Evolutionary conservation across 148 eudicot genomes (phyloP).

Genomic region (Gaultheria prostrata): DNA sequence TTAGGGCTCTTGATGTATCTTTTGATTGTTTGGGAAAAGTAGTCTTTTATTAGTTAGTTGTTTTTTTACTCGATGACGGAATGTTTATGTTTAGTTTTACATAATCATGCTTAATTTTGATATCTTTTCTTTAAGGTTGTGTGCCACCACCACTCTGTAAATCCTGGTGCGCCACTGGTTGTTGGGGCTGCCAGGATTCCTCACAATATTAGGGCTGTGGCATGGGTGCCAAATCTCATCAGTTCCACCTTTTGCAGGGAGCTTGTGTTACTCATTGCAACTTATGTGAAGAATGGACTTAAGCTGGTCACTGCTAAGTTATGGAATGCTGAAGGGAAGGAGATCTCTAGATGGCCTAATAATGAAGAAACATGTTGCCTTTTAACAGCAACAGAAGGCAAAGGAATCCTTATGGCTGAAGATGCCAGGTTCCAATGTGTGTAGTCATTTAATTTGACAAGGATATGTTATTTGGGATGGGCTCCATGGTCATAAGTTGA

Average conservation of each 20-base stretch:
- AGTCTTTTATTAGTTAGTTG: too few species aligned
- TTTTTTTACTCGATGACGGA: too few species aligned
- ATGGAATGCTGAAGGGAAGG: conserved; percentile 1
- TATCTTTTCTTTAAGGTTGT: too few species aligned
- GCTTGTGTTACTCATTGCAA: conserved; percentile 49
- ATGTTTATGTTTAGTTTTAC: too few species aligned
- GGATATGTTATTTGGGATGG: not conserved
- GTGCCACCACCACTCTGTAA: too few species aligned
- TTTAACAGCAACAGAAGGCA: conserved; percentile 49
- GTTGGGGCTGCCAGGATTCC: not conserved
- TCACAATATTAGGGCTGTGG: not conserved
- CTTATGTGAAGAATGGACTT: conserved; percentile 48
- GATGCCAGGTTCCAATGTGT: not conserved
- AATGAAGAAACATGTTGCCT: conserved; percentile 61
- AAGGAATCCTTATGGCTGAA: conserved; percentile 34
- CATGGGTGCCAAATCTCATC: not conserved
- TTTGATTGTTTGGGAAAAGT: too few species aligned
- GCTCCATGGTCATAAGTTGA: not conserved
- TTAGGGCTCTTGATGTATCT: too few species aligned
- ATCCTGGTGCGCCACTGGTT: too few species aligned
- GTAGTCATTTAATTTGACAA: not conserved
- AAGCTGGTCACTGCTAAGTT: conserved; percentile 45
- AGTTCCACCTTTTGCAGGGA: conserved; percentile 49
- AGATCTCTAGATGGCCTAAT: conserved; percentile 49
- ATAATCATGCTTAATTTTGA: too few species aligned